Base-by-base conservation (phyloP, 2,329 filamentous ascomycete species). In the Trichoderma atroviride region DNA sequence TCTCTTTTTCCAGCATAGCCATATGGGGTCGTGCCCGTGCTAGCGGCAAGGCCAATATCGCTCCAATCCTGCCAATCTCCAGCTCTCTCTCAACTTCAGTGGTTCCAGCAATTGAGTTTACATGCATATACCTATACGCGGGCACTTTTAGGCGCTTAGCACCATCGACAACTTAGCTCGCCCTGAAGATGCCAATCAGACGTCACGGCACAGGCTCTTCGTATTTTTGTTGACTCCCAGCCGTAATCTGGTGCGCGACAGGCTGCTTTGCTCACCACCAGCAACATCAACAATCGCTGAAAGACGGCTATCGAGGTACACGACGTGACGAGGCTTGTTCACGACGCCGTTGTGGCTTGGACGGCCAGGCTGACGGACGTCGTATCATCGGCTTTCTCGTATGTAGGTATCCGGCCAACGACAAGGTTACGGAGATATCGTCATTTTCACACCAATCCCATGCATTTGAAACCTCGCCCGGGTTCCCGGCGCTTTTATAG, bases 341-440 rank as follows among this genome's bases (percentile, higher is more conserved):
- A 59, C 29, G 37, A 66, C 43, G 55, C 55, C 63, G 63, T 27
- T 67, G 63, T 67, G 63, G 63, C 63, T 67, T 67, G 55, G 63
- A 22, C 53, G 27, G 29, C 27, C 37, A 58, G 63, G 63, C 63
- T 66, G 63, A 58, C 62, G 13, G 22, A 4, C 11, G 47, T 63
- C 63, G 40, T 57, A 47, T 58, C 47, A 24, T 50, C 62, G 35
- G 27, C 55, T 35, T 22, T 22, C 50, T 50, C 19, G 59, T n/a
- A 62, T 29, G 16, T 27, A 35, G 33, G 9, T 33, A 29, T 27
- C 53, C 53, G n/a, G 37, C 40, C 56, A 33, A 22, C 55, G 52
- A 52, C 27, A 47, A 58, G 55, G 63, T 56, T 64, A 47, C 53
- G 55, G 9, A 24, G 14, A 33, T 7, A 24, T 50, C 5, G 22